A percentile compares a stretch with the other conserved stretches of the same genome.
phyloP scores from a whole-genome alignment of 371 early-diverging fungal species.

The Batrachochytrium dendrobatidis region DNA sequence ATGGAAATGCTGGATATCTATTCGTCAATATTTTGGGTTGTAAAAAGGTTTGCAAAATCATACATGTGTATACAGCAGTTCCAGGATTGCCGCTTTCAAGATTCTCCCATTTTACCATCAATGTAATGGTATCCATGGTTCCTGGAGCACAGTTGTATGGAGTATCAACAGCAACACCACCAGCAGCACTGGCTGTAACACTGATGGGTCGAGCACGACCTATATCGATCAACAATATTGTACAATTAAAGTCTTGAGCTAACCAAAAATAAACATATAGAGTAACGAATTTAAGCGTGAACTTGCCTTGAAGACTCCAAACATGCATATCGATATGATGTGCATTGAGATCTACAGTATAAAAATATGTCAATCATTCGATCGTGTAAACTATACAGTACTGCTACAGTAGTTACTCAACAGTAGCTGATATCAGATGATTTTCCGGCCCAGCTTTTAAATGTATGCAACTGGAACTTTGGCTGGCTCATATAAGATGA shows the following conservation, averaged over 20 bases:
- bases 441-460: slow-evolving; percentile 43
- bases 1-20: no score
- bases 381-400: no score
- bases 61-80: slow-evolving; percentile 39
- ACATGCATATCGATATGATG: slow-evolving; percentile 47
- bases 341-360: slow-evolving; percentile 36
- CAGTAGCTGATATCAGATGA: slow-evolving; percentile 38
- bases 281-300: no score
- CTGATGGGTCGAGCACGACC: slow-evolving; percentile 32
- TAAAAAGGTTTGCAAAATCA: not conserved
- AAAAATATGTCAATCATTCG: no score
- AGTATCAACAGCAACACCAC: slow-evolving; percentile 38
- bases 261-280: no score
- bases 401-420: no score
- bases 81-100: slow-evolving; percentile 19
- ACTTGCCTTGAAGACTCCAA: slow-evolving; percentile 32
- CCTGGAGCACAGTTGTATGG: slow-evolving; percentile 26
- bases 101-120: slow-evolving; percentile 32
- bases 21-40: no score
- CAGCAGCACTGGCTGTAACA: slow-evolving; percentile 34
- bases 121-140: slow-evolving; percentile 48
- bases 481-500: slow-evolving; percentile 47
- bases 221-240: no score
- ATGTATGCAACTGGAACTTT: slow-evolving; percentile 43
- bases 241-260: not conserved